These are phyloP conservation scores for Ophiostoma pallidulum DNA, from an alignment of 2,329 filamentous ascomycete genomes.

Conservation along the genomic window DNA sequence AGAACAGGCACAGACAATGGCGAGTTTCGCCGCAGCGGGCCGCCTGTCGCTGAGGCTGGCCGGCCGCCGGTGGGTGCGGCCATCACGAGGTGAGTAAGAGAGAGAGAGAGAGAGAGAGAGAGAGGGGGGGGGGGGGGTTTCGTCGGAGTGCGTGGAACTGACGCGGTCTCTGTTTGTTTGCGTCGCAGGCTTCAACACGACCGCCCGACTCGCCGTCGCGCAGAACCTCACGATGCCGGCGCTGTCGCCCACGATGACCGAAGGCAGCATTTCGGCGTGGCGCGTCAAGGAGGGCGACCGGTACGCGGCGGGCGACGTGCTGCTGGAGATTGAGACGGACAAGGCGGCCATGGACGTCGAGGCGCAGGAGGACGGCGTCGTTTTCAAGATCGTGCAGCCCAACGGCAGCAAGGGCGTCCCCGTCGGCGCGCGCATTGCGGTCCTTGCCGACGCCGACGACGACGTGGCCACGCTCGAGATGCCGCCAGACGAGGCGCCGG, in stretches of 20 bases:
- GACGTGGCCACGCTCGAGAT: conserved; percentile 67
- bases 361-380: conserved; percentile 77
- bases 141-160: too few relatives aligned
- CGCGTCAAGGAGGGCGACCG: conserved; percentile 79
- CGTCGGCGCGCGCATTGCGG: conserved; percentile 73
- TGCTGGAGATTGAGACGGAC: conserved; percentile 88
- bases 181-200: conserved; percentile 52
- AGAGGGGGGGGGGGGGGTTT: background rate
- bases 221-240: conserved; percentile 89
- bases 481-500: conserved; percentile 52
- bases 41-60: conserved; percentile 19
- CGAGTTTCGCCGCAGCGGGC: conserved; percentile 16
- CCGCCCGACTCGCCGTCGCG: conserved; percentile 56
- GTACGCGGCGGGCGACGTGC: conserved; percentile 73
- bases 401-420: conserved; percentile 69
- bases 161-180: background rate
- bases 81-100: conserved; percentile 11
- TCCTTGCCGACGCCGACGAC: conserved; percentile 73
- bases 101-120: background rate
- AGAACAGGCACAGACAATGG: conserved; percentile 5
- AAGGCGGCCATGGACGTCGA: conserved; percentile 94
- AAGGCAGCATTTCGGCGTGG: conserved; percentile 81
- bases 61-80: conserved; percentile 11
- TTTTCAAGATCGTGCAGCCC: conserved; percentile 70
- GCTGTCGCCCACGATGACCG: conserved; percentile 86